Base-by-base conservation (phyloP, 345 rosid species). In the Brassica nigra region DNA sequence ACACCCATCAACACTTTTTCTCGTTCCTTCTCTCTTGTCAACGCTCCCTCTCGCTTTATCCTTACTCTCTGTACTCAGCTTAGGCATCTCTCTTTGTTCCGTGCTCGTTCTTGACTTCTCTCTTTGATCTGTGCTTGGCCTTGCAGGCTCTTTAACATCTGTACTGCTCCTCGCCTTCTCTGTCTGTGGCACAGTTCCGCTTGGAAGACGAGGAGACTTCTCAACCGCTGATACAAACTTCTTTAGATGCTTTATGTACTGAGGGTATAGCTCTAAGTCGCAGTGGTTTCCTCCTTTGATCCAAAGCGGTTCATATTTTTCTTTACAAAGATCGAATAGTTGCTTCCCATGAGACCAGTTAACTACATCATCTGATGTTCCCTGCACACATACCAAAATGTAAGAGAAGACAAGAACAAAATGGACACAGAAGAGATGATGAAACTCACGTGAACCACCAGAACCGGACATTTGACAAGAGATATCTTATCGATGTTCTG, bases 401-500 rank as follows among this genome's bases (percentile, higher is more conserved):
- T 12, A n/a, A 3, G 6, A 57, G 31, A 58, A 23, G 52, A 16
- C 65, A 47, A 20, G 63, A 12, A 9, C 52, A 33, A 66, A n/a
- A 34, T 30, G 8, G 14, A 20, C 2, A n/a, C 0, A 44, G 1
- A 37, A 37, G 39, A 80, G 69, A 49, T 65, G 72, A 68, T 55
- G 55, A 47, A 2, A 86, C 97, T 77, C 69, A 92, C 97, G 47
- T 91, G 97, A 75, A 95, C 88, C 30, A 91, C 88, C 12, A 95
- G 84, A 63, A 91, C 94, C 8, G 97, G 99, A 72, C 97, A 92
- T 57, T 73, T 82, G 77, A 92, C 93, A 15, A 80, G 69, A 2
- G 97, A 89, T 81, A 95, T 90, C 80, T 95, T 95, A 62, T 95
- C 97, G 11, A 92, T 83, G 67, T 95, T 95, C 97, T 94, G 97